A percentile compares a stretch with the other conserved stretches of the same genome.
Evolutionary conservation across 1,139 yeast species (phyloP).

Genomic region (Wickerhamomyces sp.): DNA sequence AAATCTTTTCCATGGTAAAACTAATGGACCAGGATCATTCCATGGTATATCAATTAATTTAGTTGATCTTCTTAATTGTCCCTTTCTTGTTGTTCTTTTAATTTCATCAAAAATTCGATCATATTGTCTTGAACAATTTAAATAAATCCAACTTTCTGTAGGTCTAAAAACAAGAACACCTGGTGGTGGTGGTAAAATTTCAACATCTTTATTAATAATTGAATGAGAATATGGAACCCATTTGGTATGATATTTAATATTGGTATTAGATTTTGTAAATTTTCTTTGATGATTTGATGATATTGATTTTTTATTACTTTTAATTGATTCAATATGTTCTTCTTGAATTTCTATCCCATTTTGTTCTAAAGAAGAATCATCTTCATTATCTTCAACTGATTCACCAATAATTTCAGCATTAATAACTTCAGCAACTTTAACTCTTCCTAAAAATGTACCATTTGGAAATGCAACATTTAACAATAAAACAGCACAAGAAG

Average conservation of each 20-base stretch:
- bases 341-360: conserved; percentile 12
- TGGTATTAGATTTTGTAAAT: conserved; percentile 23
- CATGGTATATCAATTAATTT: conserved; percentile 75
- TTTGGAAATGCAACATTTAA: conserved; percentile 75
- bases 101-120: conserved; percentile 70
- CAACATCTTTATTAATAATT: conserved; percentile 52
- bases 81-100: conserved; percentile 55
- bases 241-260: conserved; percentile 48
- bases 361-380: conserved; percentile 12
- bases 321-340: conserved; percentile 4
- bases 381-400: conserved; percentile 8
- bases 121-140: conserved; percentile 71
- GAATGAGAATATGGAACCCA: conserved; percentile 76
- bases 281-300: conserved; percentile 18
- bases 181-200: conserved; percentile 76
- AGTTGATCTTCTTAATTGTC: conserved; percentile 39
- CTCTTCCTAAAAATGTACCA: conserved; percentile 79
- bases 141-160: conserved; percentile 73
- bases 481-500: conserved; percentile 71
- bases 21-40: conserved; percentile 81
- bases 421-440: conserved; percentile 62
- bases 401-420: conserved; percentile 42
- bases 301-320: conserved; percentile 3
- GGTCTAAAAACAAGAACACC: conserved; percentile 87
- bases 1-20: conserved; percentile 23